Conservation (phyloP, 2,329 filamentous ascomycete species). For the Thelonectria discophora region DNA sequence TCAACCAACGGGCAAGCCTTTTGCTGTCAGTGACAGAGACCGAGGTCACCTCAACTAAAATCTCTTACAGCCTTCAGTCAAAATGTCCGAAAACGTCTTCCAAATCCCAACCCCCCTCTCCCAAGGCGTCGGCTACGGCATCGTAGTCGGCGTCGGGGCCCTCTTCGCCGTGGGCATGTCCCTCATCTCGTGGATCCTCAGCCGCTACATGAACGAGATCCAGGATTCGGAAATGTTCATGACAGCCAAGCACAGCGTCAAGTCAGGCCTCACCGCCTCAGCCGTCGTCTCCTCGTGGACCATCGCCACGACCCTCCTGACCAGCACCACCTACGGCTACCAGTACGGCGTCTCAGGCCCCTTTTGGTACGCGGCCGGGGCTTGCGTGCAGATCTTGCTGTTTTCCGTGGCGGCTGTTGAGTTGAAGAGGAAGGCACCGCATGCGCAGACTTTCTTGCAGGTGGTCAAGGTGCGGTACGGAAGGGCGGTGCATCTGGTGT, state of each 20-base stretch:
- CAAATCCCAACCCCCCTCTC: conserved; percentile 20
- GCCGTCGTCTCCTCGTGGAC: conserved; percentile 24
- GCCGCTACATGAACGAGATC: conserved; percentile 21
- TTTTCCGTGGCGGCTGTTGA: conserved; percentile 22
- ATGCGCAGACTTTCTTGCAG: conserved; percentile 18
- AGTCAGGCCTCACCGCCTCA: conserved; percentile 18
- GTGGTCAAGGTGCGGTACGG: conserved; percentile 20
- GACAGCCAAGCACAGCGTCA: conserved; percentile 21
- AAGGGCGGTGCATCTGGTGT: conserved; percentile 15
- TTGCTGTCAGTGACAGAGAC: neutral
- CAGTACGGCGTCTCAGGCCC: conserved; percentile 17
- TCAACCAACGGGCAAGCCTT: neutral
- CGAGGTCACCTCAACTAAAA: too few species aligned
- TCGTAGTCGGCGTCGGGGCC: conserved; percentile 20
- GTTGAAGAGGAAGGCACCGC: conserved; percentile 20
- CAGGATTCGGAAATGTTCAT: conserved; percentile 26
- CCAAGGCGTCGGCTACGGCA: conserved; percentile 20
- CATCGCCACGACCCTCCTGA: conserved; percentile 21
- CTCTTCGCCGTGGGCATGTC: conserved; percentile 24
- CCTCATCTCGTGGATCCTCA: conserved; percentile 20
- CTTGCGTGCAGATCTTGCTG: conserved; percentile 18
- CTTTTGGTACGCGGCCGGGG: conserved; percentile 24
- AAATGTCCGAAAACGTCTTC: conserved; percentile 19
- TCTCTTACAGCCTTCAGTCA: neutral
- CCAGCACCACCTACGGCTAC: conserved; percentile 19